Base-by-base conservation (phyloP, 306 rosid genomes). In the Vachellia pachyceras region DNA sequence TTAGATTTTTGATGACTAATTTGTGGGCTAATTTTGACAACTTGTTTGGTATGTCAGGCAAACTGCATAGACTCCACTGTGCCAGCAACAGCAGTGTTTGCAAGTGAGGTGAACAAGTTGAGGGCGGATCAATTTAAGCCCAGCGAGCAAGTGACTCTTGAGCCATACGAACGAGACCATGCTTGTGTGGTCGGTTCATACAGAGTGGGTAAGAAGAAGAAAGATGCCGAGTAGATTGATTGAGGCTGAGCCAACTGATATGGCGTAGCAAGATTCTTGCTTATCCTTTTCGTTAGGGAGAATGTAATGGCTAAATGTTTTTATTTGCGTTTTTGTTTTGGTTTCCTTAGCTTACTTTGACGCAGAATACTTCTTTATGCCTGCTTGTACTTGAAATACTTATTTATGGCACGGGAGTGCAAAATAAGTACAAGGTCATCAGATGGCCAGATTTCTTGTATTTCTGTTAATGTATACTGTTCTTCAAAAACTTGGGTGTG, bases 121-220 rank as follows among this genome's bases (percentile, higher is more conserved):
- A 89, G 89, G 75, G 97, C 93, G 0, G 97, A 96, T 66, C 97
- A 96, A 12, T 94, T 96, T 71, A 94, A 92, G 83, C 98, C 98
- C 0, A 18, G 61, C 0, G 99, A 96, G 82, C 99, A 93, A 83
- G 97, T 96, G 0, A 96, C 99, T 22, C 98, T 96, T 4, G 90
- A 87, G 66, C 98, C 99, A 25, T 96, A 88, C 37, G 99, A 96
- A 86, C 84, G 98, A 11, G 98, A 96, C 80, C 99, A 93, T 78
- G 99, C 99, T 68, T 95, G 98, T 72, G 99, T 95, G 0, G 92
- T 91, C 25, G 99, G 99, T 36, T 85, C 85, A 5, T 93, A 95
- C 80, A 90, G 97, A 46, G 4, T 89, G 54, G 82, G 91, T 0
- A 91, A 91, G 94, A 95, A 95, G 90, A 87, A 87, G 33, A 87